These are phyloP conservation scores for Tetracladium marchalianum DNA, from an alignment of 495 filamentous ascomycete genomes.

Conservation along the genomic window DNA sequence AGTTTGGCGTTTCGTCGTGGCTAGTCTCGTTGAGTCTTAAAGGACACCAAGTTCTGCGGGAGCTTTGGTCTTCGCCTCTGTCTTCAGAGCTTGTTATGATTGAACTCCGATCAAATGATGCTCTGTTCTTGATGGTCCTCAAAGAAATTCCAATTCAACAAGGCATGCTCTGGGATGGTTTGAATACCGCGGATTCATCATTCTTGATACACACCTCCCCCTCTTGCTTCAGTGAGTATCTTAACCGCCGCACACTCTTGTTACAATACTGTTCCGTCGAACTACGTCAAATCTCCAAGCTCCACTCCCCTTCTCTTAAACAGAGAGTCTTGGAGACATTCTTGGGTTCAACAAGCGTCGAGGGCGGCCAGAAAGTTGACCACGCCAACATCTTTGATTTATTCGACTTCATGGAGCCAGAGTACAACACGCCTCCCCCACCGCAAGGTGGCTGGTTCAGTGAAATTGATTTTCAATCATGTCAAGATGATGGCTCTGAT, in stretches of 20 bases:
- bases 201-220: conserved; percentile 16
- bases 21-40: conserved; percentile 61
- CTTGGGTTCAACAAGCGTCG: conserved; percentile 58
- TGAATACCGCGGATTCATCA: conserved; percentile 28
- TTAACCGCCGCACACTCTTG: conserved; percentile 60
- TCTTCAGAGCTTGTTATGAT: conserved; percentile 61
- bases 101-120: conserved; percentile 67
- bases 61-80: conserved; percentile 78
- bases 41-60: conserved; percentile 64
- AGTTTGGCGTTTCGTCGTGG: conserved; percentile 54
- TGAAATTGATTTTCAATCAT: conserved; percentile 52
- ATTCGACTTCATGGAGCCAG: conserved; percentile 78
- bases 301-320: conserved; percentile 63
- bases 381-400: conserved; percentile 81
- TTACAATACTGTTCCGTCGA: conserved; percentile 80
- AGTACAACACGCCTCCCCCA: conserved; percentile 38
- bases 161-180: conserved; percentile 59
- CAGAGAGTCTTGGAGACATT: conserved; percentile 69
- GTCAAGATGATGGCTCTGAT: conserved; percentile 39
- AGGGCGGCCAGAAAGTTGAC: conserved; percentile 47
- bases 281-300: conserved; percentile 62
- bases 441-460: conserved; percentile 44
- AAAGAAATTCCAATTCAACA: conserved; percentile 53
- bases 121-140: conserved; percentile 60
- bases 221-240: conserved; percentile 41